These are phyloP conservation scores for Takashimella koratensis DNA, from an alignment of 1,284 basidiomycete species.

Conservation along the genomic window DNA sequence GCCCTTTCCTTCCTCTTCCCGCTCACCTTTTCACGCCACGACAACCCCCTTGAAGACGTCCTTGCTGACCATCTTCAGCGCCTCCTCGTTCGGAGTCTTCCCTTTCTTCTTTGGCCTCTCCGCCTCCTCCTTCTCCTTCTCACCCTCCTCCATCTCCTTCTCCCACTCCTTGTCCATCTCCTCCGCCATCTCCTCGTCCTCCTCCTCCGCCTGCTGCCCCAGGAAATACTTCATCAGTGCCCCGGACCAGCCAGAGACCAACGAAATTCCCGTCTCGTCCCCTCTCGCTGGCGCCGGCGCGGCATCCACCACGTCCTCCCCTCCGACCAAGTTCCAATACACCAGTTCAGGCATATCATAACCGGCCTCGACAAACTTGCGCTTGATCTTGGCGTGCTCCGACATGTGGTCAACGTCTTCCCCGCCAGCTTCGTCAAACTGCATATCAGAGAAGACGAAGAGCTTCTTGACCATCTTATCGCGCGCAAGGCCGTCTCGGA, in stretches of 20 bases:
- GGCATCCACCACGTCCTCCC: constrained; percentile 3
- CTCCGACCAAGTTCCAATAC: constrained; percentile 42
- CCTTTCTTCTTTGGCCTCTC: constrained; percentile 36
- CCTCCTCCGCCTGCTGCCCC: constrained; percentile 34
- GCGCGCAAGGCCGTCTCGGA: constrained; percentile 55
- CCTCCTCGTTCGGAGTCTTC: constrained; percentile 41
- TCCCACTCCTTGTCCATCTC: constrained; percentile 18
- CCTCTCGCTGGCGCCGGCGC: constrained; percentile 53
- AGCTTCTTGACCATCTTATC: constrained; percentile 69
- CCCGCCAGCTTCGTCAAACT: constrained; percentile 56
- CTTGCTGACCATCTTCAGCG: constrained; percentile 12
- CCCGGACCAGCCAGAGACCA: constrained; percentile 65
- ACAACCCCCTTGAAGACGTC: too few species aligned
- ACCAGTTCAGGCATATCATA: constrained; percentile 64
- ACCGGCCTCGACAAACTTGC: constrained; percentile 57
- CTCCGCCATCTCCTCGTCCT: constrained; percentile 48
- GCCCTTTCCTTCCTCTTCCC: too few species aligned
- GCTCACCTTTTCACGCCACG: too few species aligned
- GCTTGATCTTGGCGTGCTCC: constrained; percentile 58
- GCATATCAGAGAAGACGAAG: constrained; percentile 73
- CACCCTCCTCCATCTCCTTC: constrained; percentile 20
- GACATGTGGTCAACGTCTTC: too few species aligned
- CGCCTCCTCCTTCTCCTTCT: constrained; percentile 26
- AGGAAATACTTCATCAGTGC: constrained; percentile 68
- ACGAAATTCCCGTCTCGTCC: constrained; percentile 58